Evolutionary conservation across 805 yeast species (phyloP).

Genomic region (Hanseniaspora jakobsenii): DNA sequence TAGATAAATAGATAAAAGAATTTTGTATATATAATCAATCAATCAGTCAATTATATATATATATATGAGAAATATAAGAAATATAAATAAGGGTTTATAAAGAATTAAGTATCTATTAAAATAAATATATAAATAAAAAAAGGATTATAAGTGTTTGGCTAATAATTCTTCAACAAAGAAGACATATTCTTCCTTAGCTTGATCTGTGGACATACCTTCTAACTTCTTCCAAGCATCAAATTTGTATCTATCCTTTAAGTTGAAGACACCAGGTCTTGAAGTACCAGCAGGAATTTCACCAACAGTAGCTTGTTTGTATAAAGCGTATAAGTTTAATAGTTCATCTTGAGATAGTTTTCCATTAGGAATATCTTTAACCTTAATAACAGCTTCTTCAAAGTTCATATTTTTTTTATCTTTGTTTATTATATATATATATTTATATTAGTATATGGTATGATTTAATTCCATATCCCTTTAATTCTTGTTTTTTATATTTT

Average conservation of each 20-base stretch:
- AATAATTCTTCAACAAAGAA: constrained; percentile 53
- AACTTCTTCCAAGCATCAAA: constrained; percentile 93
- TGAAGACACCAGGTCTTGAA: constrained; percentile 80
- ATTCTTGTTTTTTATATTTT: no score
- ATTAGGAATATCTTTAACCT: constrained; percentile 73
- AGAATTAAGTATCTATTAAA: no score
- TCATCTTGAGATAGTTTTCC: constrained; percentile 79
- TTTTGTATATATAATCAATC: no score
- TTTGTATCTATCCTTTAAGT: constrained; percentile 89
- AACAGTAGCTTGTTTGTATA: constrained; percentile 92
- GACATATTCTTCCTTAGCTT: constrained; percentile 77
- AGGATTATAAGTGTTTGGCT: constrained; percentile 36
- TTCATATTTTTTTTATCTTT: constrained; percentile 21
- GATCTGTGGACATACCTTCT: constrained; percentile 77
- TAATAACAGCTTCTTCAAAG: constrained; percentile 27
- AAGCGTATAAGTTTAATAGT: constrained; percentile 72
- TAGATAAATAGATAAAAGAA: no score
- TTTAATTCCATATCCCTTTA: no score
- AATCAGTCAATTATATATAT: no score
- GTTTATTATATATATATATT: no score
- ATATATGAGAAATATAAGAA: no score
- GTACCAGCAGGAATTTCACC: constrained; percentile 73
- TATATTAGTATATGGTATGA: no score
- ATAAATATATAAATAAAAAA: no score
- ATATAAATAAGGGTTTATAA: no score